Evolutionary conservation across 108 stramenopile genomes (phyloP).

Genomic region (Cyclotella cryptica): DNA sequence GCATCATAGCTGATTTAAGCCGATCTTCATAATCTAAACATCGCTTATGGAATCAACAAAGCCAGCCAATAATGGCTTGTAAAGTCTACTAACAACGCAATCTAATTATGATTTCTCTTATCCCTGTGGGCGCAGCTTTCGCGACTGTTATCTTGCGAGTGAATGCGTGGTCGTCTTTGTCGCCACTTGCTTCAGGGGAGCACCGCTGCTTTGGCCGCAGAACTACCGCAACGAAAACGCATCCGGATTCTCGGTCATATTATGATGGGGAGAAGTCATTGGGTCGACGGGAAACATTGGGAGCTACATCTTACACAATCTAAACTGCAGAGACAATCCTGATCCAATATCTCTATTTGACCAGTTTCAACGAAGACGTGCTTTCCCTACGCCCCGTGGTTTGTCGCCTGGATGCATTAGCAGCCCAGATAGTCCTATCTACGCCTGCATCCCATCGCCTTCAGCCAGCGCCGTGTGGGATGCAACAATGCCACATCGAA

Average conservation of each 20-base stretch:
- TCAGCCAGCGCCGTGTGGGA: slow-evolving; percentile 55
- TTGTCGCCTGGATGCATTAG: slow-evolving; percentile 63
- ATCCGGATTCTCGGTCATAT: not conserved
- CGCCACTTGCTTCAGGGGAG: not conserved
- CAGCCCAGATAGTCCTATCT: slow-evolving; percentile 49
- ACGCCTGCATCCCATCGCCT: slow-evolving; percentile 60
- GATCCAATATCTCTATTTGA: not conserved
- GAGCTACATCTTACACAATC: slow-evolving; percentile 32
- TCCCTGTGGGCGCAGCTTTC: not conserved
- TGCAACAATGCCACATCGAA: slow-evolving; percentile 52
- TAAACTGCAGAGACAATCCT: slow-evolving; percentile 17
- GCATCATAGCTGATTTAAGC: too few species aligned
- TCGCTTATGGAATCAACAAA: too few species aligned
- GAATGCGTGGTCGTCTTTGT: not conserved
- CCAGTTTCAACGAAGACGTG: slow-evolving; percentile 23
- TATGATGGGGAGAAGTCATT: slow-evolving; percentile 50
- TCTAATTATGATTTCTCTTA: not conserved
- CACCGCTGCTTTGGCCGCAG: not conserved
- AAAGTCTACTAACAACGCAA: too few species aligned
- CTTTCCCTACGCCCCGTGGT: slow-evolving; percentile 60
- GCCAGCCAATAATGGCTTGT: too few species aligned
- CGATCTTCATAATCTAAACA: too few species aligned
- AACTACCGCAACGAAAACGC: not conserved
- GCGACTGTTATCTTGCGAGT: not conserved
- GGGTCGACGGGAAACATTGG: slow-evolving; percentile 51